Conservation (phyloP, 805 yeast genomes). For the Saccharomyces paradoxus region DNA sequence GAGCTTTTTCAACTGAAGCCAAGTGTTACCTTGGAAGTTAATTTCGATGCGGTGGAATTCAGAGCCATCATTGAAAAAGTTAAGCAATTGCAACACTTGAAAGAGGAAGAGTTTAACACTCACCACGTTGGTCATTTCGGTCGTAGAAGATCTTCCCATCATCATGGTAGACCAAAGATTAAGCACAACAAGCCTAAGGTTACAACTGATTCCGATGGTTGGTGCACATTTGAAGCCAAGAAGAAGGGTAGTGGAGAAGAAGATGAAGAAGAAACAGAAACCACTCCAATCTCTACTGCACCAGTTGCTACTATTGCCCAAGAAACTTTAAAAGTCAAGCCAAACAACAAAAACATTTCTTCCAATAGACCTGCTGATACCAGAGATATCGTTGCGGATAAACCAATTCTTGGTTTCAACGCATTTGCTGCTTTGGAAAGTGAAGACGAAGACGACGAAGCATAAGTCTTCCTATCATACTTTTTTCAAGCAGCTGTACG, state of each 20-base stretch:
- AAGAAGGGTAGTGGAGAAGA: conserved; percentile 17
- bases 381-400: conserved; percentile 61
- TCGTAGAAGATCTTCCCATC: conserved; percentile 51
- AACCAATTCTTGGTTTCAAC: conserved; percentile 59
- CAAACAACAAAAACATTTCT: conserved; percentile 67
- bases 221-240: conserved; percentile 61
- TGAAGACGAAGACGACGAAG: conserved; percentile 44
- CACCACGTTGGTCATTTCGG: conserved; percentile 35
- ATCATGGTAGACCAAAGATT: conserved; percentile 43
- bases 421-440: conserved; percentile 72
- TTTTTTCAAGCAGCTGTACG: neutral
- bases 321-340: conserved; percentile 51
- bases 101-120: conserved; percentile 28
- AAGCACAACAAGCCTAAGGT: conserved; percentile 47
- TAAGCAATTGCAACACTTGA: conserved; percentile 37
- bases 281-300: conserved; percentile 29
- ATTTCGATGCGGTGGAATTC: conserved; percentile 58
- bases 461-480: neutral
- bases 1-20: conserved; percentile 53
- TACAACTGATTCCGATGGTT: conserved; percentile 68
- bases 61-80: conserved; percentile 59
- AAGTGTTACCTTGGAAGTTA: conserved; percentile 51
- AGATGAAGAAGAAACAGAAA: conserved; percentile 34
- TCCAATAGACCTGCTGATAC: conserved; percentile 68
- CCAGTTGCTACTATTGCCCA: conserved; percentile 28